Conservation (phyloP, 768 basidiomycete genomes). For the Boletellus ananas region DNA sequence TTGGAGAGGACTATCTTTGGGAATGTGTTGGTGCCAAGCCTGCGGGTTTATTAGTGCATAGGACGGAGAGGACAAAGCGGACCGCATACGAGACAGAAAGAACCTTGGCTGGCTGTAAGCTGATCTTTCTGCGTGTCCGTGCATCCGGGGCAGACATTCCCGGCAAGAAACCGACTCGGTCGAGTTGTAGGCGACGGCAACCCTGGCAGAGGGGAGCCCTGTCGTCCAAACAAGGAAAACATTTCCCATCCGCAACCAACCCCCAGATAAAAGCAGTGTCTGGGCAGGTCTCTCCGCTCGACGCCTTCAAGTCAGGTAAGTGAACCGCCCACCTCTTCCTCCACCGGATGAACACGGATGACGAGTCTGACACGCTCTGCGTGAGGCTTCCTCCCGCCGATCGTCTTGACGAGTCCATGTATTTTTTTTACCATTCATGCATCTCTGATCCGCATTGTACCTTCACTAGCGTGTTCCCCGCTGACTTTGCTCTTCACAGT, state of each 20-base stretch:
- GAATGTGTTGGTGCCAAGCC: constrained; percentile 50
- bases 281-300: constrained; percentile 9
- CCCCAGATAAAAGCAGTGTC: constrained; percentile 12
- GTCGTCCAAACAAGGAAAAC: constrained; percentile 14
- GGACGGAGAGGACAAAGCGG: no score
- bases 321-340: constrained; percentile 3
- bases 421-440: constrained; percentile 87
- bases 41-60: constrained; percentile 21
- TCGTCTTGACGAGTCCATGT: constrained; percentile 58
- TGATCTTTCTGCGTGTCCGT: constrained; percentile 61
- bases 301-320: constrained; percentile 19
- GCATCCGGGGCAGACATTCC: constrained; percentile 64
- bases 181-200: neutral
- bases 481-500: constrained; percentile 9
- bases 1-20: constrained; percentile 59
- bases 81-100: constrained; percentile 50
- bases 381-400: constrained; percentile 59
- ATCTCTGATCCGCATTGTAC: constrained; percentile 56
- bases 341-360: constrained; percentile 53
- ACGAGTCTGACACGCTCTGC: constrained; percentile 74
- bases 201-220: neutral
- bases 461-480: constrained; percentile 1
- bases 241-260: constrained; percentile 15
- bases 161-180: constrained; percentile 5
- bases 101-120: constrained; percentile 53